A percentile compares a stretch with the other conserved stretches of the same genome.
Evolutionary conservation across 345 rosid species (phyloP).

Genomic region (Aethionema arabicum): DNA sequence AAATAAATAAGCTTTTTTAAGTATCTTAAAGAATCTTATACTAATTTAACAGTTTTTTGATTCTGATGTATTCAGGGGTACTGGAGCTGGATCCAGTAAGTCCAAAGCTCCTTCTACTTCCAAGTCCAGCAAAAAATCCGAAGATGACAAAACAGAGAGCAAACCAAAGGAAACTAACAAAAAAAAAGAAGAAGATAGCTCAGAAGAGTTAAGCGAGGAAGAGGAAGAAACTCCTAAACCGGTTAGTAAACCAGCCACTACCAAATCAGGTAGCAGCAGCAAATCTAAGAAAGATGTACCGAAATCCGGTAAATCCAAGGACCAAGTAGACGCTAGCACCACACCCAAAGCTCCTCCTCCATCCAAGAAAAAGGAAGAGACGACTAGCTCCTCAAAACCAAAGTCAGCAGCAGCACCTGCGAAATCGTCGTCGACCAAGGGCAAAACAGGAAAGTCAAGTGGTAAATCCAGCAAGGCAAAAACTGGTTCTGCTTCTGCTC

Average conservation of each 20-base stretch:
- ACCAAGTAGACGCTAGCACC: slow-evolving; percentile 33
- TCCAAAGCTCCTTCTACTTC: slow-evolving; percentile 44
- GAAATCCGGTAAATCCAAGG: slow-evolving; percentile 51
- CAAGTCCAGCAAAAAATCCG: slow-evolving; percentile 40
- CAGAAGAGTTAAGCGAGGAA: slow-evolving; percentile 43
- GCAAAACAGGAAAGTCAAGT: slow-evolving; percentile 38
- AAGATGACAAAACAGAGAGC: slow-evolving; percentile 40
- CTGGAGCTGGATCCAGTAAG: slow-evolving; percentile 67
- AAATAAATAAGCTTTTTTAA: slow-evolving; percentile 23
- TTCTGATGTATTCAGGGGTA: slow-evolving; percentile 45
- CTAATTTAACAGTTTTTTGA: slow-evolving; percentile 9
- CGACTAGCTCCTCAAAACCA: slow-evolving; percentile 36
- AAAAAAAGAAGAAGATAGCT: slow-evolving; percentile 43
- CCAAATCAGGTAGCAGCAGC: slow-evolving; percentile 41
- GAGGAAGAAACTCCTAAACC: slow-evolving; percentile 44
- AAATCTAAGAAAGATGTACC: slow-evolving; percentile 51
- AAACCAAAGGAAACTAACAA: slow-evolving; percentile 38
- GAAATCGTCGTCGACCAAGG: slow-evolving; percentile 42
- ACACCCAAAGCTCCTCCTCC: slow-evolving; percentile 39
- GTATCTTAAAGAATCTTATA: background rate
- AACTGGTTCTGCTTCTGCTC: slow-evolving; percentile 37
- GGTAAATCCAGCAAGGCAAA: slow-evolving; percentile 54
- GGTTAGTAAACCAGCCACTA: slow-evolving; percentile 40
- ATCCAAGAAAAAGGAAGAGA: slow-evolving; percentile 42
- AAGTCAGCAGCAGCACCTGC: slow-evolving; percentile 46